Evolutionary conservation across 805 yeast species (phyloP), one percentile per base, ranked within the genome.

Genomic region (Brettanomyces custersianus): DNA sequence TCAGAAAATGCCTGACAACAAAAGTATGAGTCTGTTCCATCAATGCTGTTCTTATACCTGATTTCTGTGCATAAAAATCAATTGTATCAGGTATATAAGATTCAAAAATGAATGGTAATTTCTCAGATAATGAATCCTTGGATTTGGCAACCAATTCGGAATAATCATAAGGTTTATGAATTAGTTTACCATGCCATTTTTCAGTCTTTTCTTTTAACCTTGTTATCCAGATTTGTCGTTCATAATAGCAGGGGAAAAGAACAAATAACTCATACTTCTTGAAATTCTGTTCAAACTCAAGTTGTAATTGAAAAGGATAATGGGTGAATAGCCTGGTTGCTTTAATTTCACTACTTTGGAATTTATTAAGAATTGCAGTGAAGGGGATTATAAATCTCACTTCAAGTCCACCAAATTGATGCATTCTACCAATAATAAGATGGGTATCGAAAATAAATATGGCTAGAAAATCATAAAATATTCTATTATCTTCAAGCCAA

Each of bases 361-460:
- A 43, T 12, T 25, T 34, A 31, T 44, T 44, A 27, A 43, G 38
- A 11, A 55, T 48, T 2, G 60, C 49, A 2, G 65, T 44, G 22
- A 74, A 50, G 1, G 82, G 78, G 7, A 77, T 57, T 11, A 74
- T 60, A 42, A 74, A 70, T 12, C 54, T 57, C 5, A 72, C 59
- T 4, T 55, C 63, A 23, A 51, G 47, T 20, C 45, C 56, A 7
- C 35, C 31, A 4, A 33, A 13, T 29, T 38, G 34, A 40, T 52
- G 55, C 18, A 47, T 33, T 13, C 55, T 40, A 10, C 63, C 54
- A 24, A 71, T 39, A 1, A 76, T 42, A 20, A 75, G 46, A 48
- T 73, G 77, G 4, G 74, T 62, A 40, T 74, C 71, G 55, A 70
- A 74, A 16, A 73, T 45, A 29, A 73, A 38, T 29, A 49, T 62